Conservation (phyloP, 306 rosid species). For the Macrotyloma uniflorum region DNA sequence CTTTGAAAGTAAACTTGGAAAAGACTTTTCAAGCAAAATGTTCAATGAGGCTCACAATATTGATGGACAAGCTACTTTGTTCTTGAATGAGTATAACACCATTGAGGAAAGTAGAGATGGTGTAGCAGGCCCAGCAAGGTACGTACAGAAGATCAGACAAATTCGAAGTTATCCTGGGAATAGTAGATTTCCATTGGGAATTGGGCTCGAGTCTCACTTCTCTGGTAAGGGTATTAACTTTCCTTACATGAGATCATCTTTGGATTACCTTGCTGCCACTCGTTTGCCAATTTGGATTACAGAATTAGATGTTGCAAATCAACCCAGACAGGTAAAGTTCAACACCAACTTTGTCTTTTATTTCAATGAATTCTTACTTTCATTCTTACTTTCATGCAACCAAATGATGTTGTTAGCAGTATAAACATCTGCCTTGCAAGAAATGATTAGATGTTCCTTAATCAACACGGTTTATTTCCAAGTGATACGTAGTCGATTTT, state of each 20-base stretch:
- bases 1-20: slow-evolving; percentile 59
- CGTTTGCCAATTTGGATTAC: slow-evolving; percentile 76
- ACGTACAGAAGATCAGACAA: slow-evolving; percentile 53
- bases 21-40: slow-evolving; percentile 33
- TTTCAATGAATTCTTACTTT: neutral
- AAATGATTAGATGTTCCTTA: no score
- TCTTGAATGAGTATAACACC: slow-evolving; percentile 72
- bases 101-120: slow-evolving; percentile 61
- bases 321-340: slow-evolving; percentile 56
- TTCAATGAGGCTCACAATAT: slow-evolving; percentile 48
- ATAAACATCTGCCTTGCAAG: no score
- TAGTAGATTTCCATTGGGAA: slow-evolving; percentile 34
- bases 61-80: slow-evolving; percentile 54
- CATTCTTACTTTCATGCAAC: neutral
- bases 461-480: no score
- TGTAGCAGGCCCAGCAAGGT: slow-evolving; percentile 47
- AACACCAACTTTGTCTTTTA: neutral
- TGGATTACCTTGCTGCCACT: slow-evolving; percentile 69
- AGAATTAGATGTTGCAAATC: slow-evolving; percentile 61
- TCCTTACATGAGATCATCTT: slow-evolving; percentile 66
- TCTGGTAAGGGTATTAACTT: slow-evolving; percentile 39
- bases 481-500: no score
- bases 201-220: slow-evolving; percentile 79
- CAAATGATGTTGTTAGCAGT: neutral
- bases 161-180: slow-evolving; percentile 47